Conservation (phyloP, 1,284 basidiomycete species). For the Papiliotrema nemorosa region DNA sequence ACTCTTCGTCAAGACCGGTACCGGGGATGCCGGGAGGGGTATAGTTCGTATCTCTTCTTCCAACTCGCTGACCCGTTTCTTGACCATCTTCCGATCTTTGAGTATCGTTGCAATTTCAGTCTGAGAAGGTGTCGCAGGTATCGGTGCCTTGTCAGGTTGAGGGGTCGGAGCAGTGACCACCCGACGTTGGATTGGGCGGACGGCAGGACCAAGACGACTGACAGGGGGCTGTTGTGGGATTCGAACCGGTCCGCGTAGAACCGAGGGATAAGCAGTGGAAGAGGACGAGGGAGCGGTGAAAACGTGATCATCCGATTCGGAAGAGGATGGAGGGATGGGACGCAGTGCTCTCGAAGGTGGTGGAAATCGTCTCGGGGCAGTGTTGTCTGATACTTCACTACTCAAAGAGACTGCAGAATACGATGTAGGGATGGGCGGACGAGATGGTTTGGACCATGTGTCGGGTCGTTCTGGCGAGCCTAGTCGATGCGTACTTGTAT, state of each 20-base stretch:
- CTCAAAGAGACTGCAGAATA: neutral
- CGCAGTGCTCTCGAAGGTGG: conserved; percentile 8
- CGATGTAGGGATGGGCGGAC: conserved; percentile 1
- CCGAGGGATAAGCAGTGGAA: neutral
- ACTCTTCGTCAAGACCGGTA: neutral
- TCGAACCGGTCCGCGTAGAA: conserved; percentile 8
- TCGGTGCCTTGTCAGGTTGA: neutral
- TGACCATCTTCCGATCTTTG: conserved; percentile 4
- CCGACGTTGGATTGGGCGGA: conserved; percentile 12
- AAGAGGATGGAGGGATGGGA: neutral
- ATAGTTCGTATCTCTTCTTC: conserved; percentile 11
- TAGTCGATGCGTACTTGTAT: conserved; percentile 7
- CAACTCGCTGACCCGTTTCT: conserved; percentile 12
- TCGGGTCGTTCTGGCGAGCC: conserved; percentile 3
- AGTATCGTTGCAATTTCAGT: neutral
- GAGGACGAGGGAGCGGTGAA: neutral
- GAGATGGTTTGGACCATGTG: conserved; percentile 1
- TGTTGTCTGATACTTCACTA: no score
- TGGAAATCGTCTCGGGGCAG: conserved; percentile 9
- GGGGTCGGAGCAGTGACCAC: conserved; percentile 30
- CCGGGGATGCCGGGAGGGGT: conserved; percentile 7
- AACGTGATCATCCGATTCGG: neutral
- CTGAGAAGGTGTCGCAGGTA: neutral
- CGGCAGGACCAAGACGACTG: conserved; percentile 22
- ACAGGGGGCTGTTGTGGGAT: conserved; percentile 2